Evolutionary conservation across 2,329 filamentous ascomycete genomes (phyloP), one percentile per base, ranked within the genome.

Genomic region (Mycosphaerella arachidis): DNA sequence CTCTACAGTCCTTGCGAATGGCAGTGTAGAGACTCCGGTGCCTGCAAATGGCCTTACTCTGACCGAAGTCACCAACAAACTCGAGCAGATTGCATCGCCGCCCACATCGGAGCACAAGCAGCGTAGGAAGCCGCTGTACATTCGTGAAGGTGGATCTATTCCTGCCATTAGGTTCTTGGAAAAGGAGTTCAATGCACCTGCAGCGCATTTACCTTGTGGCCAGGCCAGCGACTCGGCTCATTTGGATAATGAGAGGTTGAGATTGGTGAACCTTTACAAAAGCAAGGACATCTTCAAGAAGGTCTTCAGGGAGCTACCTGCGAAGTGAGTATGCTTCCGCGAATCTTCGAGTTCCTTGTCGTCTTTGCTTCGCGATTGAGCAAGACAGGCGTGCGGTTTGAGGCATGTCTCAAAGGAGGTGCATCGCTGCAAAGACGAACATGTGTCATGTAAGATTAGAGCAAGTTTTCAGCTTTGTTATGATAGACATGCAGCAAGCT

Each of bases 161-260:
- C 94, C 94, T 0, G 91, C 91, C 0, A 97, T 97, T 58, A 81
- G 94, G 6, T 97, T 97, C 71, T 73, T 97, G 40, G 93, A 97
- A 74, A 96, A 96, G 77, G 91, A 96, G 69, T 97, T 97, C 71
- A 82, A 83, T 2, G 94, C 94, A 0, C 92, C 92, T 0, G 93
- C 94, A 0, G 93, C 93, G 0, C 92, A 97, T 74, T 77, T 99
- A 35, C 95, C 94, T 0, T 97, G 92, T 70, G 95, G 95, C 0
- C 92, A 97, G 75, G 92, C 93, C 12, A 97, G 91, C 68, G 94
- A 99, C 71, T 87, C 88, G 55, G 94, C 93, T 18, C 94, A 99
- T 82, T 76, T 99, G 75, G 91, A 96, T 71, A 97, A 99, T 70
- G 94, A 99, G 81, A 79, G 94, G n/a, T 79, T 99, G 74, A 82